Percentiles rank a stretch among this genome's conserved stretches.
These are phyloP conservation scores for Talaromyces ruber DNA, from an alignment of 495 filamentous ascomycete species.

Conservation along the genomic window DNA sequence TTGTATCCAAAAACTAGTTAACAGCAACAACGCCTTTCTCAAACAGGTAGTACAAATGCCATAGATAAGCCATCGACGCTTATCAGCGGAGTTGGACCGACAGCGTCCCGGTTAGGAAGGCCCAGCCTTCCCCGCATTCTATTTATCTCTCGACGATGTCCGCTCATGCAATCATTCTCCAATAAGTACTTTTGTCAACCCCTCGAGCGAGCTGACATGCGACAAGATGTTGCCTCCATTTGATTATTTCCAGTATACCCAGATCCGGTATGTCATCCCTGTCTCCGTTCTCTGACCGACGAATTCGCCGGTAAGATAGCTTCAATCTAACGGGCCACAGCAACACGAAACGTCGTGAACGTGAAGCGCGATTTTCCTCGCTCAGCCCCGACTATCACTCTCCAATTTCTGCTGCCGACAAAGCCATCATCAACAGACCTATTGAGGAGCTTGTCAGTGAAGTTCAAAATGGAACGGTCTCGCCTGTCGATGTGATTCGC, in stretches of 20 bases:
- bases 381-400: slow-evolving; percentile 59
- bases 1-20: background rate
- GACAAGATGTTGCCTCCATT: slow-evolving; percentile 46
- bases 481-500: slow-evolving; percentile 66
- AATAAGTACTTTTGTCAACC: background rate
- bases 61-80: background rate
- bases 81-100: background rate
- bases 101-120: background rate
- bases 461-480: slow-evolving; percentile 59
- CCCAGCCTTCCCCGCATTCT: background rate
- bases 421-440: slow-evolving; percentile 57
- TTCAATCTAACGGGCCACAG: slow-evolving; percentile 34
- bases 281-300: background rate
- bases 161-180: background rate
- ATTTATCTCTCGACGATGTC: background rate
- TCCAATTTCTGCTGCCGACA: slow-evolving; percentile 52
- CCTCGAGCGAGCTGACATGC: background rate
- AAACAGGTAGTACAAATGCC: background rate
- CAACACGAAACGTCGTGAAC: slow-evolving; percentile 69
- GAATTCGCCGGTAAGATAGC: background rate
- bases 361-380: slow-evolving; percentile 55
- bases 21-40: background rate
- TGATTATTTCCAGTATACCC: slow-evolving; percentile 50
- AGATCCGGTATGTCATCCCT: slow-evolving; percentile 34
- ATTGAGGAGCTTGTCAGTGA: slow-evolving; percentile 70